phyloP scores from a whole-genome alignment of 2,329 filamentous ascomycete genomes.

The Aspergillus awamori region DNA sequence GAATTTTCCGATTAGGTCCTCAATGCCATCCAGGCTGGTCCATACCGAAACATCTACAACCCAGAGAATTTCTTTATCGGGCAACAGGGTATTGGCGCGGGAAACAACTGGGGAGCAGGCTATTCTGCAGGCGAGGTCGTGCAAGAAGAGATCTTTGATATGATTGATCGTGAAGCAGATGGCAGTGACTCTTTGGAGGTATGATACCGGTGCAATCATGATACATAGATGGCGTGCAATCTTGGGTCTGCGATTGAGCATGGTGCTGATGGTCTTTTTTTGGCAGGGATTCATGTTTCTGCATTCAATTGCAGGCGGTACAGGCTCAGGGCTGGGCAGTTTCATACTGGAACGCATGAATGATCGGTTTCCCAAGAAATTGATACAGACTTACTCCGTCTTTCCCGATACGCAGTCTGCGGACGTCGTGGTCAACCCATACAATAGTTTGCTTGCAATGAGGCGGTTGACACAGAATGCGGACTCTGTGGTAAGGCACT shows the following conservation, averaged over 20 bases:
- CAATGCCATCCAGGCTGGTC: conserved; percentile 86
- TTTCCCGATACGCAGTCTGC: conserved; percentile 91
- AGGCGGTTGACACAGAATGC: conserved; percentile 90
- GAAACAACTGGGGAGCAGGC: conserved; percentile 97
- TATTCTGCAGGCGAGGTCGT: conserved; percentile 91
- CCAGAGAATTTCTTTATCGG: conserved; percentile 98
- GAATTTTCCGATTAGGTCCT: conserved; percentile 62
- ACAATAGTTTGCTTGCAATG: conserved; percentile 95
- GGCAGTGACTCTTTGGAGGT: conserved; percentile 95
- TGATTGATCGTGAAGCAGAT: conserved; percentile 98
- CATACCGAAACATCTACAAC: conserved; percentile 99
- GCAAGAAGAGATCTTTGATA: conserved; percentile 97
- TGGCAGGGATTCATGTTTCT: conserved; percentile 91
- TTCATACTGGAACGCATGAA: conserved; percentile 95
- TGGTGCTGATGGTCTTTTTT: conserved; percentile 4
- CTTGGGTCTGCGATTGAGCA: not conserved
- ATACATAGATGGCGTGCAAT: not conserved
- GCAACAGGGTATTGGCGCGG: conserved; percentile 89
- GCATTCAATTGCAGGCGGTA: conserved; percentile 96
- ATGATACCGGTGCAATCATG: conserved; percentile 18
- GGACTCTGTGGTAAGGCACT: conserved; percentile 74
- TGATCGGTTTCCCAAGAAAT: conserved; percentile 96
- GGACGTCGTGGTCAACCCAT: conserved; percentile 96
- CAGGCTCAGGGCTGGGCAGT: conserved; percentile 91
- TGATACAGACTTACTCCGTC: conserved; percentile 98